Conservation (phyloP, 176 grass and related monocot species). For the Alloteropsis semialata region DNA sequence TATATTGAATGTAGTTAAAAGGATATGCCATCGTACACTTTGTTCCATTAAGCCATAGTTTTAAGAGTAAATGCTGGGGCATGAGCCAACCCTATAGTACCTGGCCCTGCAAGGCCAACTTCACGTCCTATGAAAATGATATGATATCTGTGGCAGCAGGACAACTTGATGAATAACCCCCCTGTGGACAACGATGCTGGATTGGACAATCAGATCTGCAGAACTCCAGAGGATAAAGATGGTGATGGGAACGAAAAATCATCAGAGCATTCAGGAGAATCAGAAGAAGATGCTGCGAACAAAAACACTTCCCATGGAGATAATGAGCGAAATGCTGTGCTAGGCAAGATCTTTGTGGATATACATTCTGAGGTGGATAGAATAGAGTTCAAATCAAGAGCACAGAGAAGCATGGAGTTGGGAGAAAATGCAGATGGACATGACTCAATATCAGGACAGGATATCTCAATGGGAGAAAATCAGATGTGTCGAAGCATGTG, state of each 20-base stretch:
- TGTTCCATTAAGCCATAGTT: background rate
- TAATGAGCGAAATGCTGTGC: too few relatives aligned
- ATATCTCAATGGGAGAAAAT: conserved; percentile 4
- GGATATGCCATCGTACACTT: background rate
- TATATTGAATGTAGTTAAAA: background rate
- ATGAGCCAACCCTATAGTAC: background rate
- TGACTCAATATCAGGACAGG: background rate
- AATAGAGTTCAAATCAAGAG: background rate
- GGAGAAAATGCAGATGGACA: background rate
- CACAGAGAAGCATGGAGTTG: background rate
- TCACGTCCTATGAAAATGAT: background rate
- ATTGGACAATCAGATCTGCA: background rate
- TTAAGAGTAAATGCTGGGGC: background rate
- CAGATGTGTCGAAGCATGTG: background rate
- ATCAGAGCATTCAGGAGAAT: background rate
- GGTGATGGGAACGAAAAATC: background rate
- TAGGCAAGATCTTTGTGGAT: too few relatives aligned
- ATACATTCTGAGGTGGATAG: background rate
- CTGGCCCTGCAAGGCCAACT: background rate
- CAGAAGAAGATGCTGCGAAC: background rate
- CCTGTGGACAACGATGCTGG: background rate
- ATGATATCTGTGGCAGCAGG: background rate
- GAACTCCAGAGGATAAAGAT: conserved; percentile 1
- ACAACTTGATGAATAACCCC: background rate
- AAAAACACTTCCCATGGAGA: too few relatives aligned